Evolutionary conservation across 2,329 filamentous ascomycete species (phyloP).

Genomic region (Aspergillus fumigatus): DNA sequence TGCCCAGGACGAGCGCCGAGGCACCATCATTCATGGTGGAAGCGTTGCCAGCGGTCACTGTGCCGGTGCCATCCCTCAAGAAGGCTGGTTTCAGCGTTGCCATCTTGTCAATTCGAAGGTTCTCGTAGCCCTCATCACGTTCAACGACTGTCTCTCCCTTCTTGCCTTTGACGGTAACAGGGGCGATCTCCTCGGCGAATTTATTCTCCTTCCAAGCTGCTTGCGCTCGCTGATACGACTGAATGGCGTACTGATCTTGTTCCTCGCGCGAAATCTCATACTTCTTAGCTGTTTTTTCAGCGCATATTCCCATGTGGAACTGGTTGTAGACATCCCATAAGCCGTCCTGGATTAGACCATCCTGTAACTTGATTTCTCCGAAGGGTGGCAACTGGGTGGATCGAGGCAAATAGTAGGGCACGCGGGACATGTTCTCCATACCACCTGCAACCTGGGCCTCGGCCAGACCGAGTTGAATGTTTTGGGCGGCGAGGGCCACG

Average conservation of each 20-base stretch:
- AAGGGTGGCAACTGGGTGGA: slow-evolving; percentile 80
- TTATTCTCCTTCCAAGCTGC: slow-evolving; percentile 77
- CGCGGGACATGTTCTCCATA: slow-evolving; percentile 96
- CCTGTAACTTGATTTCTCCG: slow-evolving; percentile 80
- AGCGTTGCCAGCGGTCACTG: slow-evolving; percentile 90
- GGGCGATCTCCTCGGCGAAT: slow-evolving; percentile 85
- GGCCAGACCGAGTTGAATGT: slow-evolving; percentile 85
- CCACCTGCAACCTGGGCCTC: slow-evolving; percentile 89
- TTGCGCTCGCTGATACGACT: slow-evolving; percentile 84
- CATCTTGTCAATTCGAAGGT: slow-evolving; percentile 82
- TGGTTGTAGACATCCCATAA: slow-evolving; percentile 95
- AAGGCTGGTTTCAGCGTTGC: slow-evolving; percentile 87
- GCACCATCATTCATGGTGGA: slow-evolving; percentile 94
- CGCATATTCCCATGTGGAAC: slow-evolving; percentile 97
- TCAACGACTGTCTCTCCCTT: slow-evolving; percentile 78
- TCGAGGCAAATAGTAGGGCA: slow-evolving; percentile 84
- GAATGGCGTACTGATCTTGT: slow-evolving; percentile 87
- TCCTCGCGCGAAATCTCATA: slow-evolving; percentile 73
- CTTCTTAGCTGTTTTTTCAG: slow-evolving; percentile 90
- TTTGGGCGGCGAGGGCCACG: slow-evolving; percentile 83
- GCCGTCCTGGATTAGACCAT: slow-evolving; percentile 90
- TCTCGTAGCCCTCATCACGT: slow-evolving; percentile 84
- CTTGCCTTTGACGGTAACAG: slow-evolving; percentile 76
- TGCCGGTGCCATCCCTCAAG: slow-evolving; percentile 75
- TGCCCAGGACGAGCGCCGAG: slow-evolving; percentile 80